These are phyloP conservation scores for Ceratocystis cubensis DNA, from an alignment of 2,329 filamentous ascomycete species.

Conservation along the genomic window DNA sequence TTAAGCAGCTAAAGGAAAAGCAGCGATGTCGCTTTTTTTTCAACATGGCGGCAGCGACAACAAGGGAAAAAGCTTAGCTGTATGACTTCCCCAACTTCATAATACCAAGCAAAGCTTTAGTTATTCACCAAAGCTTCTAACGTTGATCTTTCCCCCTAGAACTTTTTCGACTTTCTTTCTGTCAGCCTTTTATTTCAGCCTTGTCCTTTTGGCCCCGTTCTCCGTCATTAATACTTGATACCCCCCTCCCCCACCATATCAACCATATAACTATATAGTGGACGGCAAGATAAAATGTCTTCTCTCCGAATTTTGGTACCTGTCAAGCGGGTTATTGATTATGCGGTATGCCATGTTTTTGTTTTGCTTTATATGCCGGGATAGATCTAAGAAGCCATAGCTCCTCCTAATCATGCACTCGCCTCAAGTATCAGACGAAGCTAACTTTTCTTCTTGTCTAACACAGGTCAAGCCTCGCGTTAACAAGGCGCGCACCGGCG, in stretches of 20 bases:
- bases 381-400: neutral
- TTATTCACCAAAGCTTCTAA: neutral
- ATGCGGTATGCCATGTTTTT: constrained; percentile 49
- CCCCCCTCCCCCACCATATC: neutral
- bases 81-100: neutral
- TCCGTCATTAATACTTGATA: neutral
- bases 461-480: constrained; percentile 53
- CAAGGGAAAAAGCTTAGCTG: neutral
- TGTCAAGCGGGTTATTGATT: constrained; percentile 77
- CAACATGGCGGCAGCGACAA: constrained; percentile 18
- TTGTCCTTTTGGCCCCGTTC: neutral
- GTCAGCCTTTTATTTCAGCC: neutral
- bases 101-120: neutral
- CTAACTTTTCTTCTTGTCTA: neutral
- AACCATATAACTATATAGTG: neutral
- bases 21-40: constrained; percentile 21
- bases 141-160: neutral
- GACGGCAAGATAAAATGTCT: constrained; percentile 36
- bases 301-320: constrained; percentile 64
- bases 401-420: neutral
- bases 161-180: neutral
- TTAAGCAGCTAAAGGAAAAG: constrained; percentile 5
- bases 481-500: constrained; percentile 64
- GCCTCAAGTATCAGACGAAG: neutral
- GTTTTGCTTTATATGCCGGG: neutral